Evolutionary conservation across 2,329 filamentous ascomycete genomes (phyloP).

Genomic region (Neopestalotiopsis sp.): DNA sequence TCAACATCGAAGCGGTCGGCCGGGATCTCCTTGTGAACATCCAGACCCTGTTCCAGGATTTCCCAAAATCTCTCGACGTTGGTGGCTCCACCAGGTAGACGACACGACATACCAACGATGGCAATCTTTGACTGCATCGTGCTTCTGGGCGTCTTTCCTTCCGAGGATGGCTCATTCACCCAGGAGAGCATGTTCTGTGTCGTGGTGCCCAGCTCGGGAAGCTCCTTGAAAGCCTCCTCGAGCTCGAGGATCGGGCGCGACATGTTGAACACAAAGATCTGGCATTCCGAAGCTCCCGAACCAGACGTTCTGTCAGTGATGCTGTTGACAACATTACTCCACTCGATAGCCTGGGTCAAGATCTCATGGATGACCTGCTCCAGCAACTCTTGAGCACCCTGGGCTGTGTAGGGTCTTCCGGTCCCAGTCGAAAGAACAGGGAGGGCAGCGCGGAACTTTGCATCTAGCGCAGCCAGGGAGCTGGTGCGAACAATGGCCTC

Average conservation of each 20-base stretch:
- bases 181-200: slow-evolving; percentile 26
- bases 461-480: slow-evolving; percentile 8
- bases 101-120: slow-evolving; percentile 69
- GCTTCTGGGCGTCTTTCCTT: slow-evolving; percentile 12
- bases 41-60: slow-evolving; percentile 64
- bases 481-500: slow-evolving; percentile 29
- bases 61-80: slow-evolving; percentile 67
- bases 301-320: slow-evolving; percentile 26
- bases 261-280: slow-evolving; percentile 33
- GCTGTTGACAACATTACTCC: slow-evolving; percentile 34
- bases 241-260: slow-evolving; percentile 36
- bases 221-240: slow-evolving; percentile 26
- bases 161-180: too few relatives aligned
- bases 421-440: slow-evolving; percentile 40
- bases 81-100: slow-evolving; percentile 65
- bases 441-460: slow-evolving; percentile 25
- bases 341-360: slow-evolving; percentile 35
- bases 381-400: slow-evolving; percentile 23
- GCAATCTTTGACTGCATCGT: slow-evolving; percentile 61
- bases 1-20: slow-evolving; percentile 20
- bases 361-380: slow-evolving; percentile 29
- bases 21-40: slow-evolving; percentile 56
- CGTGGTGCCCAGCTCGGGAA: neutral
- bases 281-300: slow-evolving; percentile 19
- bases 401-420: slow-evolving; percentile 34